Evolutionary conservation across 495 filamentous ascomycete genomes (phyloP).

Genomic region (Letharia lupina): DNA sequence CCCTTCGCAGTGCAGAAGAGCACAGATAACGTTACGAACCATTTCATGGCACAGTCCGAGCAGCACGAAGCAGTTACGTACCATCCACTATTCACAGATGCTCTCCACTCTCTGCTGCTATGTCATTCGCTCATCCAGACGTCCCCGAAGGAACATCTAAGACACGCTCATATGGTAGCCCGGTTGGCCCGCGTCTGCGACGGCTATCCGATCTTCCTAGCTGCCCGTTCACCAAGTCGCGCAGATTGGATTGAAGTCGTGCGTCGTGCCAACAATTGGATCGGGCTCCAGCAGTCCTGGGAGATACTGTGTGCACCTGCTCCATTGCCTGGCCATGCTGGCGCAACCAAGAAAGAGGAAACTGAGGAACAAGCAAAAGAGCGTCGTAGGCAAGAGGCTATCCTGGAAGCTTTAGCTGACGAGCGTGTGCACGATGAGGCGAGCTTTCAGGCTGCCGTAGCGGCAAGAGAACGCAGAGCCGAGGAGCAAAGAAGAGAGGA

Average conservation of each 20-base stretch:
- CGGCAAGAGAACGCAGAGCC: constrained; percentile 42
- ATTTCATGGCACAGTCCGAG: constrained; percentile 25
- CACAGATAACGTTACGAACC: constrained; percentile 32
- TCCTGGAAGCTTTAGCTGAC: constrained; percentile 55
- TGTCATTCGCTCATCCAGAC: constrained; percentile 68
- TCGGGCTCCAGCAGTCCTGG: constrained; percentile 54
- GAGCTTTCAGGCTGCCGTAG: constrained; percentile 51
- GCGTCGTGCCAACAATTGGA: constrained; percentile 55
- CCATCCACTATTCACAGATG: constrained; percentile 68
- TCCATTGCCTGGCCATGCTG: constrained; percentile 43
- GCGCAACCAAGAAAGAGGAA: constrained; percentile 36
- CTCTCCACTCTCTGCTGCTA: constrained; percentile 63
- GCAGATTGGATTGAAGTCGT: constrained; percentile 75
- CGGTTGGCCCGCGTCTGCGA: constrained; percentile 64
- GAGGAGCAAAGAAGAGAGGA: constrained; percentile 26
- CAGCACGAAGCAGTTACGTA: constrained; percentile 62
- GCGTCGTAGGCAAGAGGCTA: constrained; percentile 52
- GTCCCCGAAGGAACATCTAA: constrained; percentile 59
- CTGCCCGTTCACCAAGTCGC: constrained; percentile 60
- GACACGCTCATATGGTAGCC: constrained; percentile 71
- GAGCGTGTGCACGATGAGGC: constrained; percentile 58
- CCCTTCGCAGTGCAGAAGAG: constrained; percentile 16
- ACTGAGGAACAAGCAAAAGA: constrained; percentile 44
- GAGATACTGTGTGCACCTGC: constrained; percentile 62
- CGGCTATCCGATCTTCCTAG: constrained; percentile 71